A percentile compares a stretch with the other conserved stretches of the same genome.
Conservation (phyloP, 2,329 filamentous ascomycete genomes). For the Podosphaera leucotricha region DNA sequence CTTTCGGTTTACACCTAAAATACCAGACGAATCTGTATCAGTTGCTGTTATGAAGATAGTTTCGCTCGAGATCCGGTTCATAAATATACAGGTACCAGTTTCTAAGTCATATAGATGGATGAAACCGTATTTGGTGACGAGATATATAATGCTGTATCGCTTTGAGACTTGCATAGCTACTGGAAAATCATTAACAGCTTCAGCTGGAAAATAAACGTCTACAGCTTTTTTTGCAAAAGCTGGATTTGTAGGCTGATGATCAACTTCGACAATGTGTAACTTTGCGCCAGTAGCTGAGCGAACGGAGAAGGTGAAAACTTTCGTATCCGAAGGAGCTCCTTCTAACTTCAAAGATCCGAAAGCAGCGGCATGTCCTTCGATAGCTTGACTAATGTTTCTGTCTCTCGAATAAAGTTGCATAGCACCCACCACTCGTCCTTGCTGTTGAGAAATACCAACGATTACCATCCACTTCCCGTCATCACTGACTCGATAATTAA, state of each 20-base stretch:
- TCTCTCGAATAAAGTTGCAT: slow-evolving; percentile 97
- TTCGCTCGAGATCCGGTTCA: slow-evolving; percentile 98
- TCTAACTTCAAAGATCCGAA: slow-evolving; percentile 81
- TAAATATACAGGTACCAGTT: slow-evolving; percentile 86
- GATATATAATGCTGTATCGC: slow-evolving; percentile 89
- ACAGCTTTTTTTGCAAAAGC: slow-evolving; percentile 87
- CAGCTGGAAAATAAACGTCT: slow-evolving; percentile 90
- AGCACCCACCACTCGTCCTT: slow-evolving; percentile 78
- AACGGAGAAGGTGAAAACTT: slow-evolving; percentile 91
- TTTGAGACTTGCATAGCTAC: slow-evolving; percentile 93
- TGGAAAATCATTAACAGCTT: slow-evolving; percentile 91
- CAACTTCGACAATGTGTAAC: slow-evolving; percentile 92
- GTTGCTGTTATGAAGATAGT: slow-evolving; percentile 90
- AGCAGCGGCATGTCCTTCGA: slow-evolving; percentile 88
- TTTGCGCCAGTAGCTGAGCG: slow-evolving; percentile 76
- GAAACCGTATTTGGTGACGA: slow-evolving; percentile 97
- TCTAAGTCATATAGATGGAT: slow-evolving; percentile 97
- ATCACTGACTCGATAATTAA: slow-evolving; percentile 92
- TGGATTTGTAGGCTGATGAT: slow-evolving; percentile 74
- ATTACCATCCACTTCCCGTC: slow-evolving; percentile 98
- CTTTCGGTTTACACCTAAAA: slow-evolving; percentile 91
- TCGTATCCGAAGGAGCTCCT: slow-evolving; percentile 72
- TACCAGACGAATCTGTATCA: slow-evolving; percentile 64
- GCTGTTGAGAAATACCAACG: slow-evolving; percentile 82
- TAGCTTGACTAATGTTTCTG: slow-evolving; percentile 88